Evolutionary conservation across 108 stramenopile species (phyloP).

Genomic region (Chaetoceros muelleri): DNA sequence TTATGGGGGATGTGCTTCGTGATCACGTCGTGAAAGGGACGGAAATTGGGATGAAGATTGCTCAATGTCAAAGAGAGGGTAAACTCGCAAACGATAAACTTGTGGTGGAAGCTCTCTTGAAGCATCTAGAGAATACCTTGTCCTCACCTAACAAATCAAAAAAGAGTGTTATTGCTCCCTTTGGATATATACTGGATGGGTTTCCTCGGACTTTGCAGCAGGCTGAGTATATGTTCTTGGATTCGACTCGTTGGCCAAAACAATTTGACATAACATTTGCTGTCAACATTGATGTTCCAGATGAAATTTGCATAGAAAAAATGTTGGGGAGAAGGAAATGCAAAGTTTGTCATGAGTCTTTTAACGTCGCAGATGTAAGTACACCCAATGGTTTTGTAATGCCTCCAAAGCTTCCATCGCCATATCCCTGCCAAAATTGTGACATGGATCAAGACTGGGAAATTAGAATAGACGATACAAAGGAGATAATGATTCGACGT

Average conservation of each 20-base stretch:
- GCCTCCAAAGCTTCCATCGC: slow-evolving; percentile 46
- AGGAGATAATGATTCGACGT: slow-evolving; percentile 33
- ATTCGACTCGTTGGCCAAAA: slow-evolving; percentile 29
- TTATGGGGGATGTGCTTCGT: slow-evolving; percentile 51
- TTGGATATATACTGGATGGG: slow-evolving; percentile 53
- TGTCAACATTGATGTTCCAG: slow-evolving; percentile 60
- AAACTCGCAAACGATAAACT: slow-evolving; percentile 39
- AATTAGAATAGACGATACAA: slow-evolving; percentile 55
- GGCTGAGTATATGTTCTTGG: slow-evolving; percentile 24
- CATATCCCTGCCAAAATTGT: slow-evolving; percentile 21
- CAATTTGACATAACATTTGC: slow-evolving; percentile 24
- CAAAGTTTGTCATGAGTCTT: slow-evolving; percentile 34
- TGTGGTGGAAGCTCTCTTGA: slow-evolving; percentile 35
- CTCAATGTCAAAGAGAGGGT: slow-evolving; percentile 25
- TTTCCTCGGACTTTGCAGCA: slow-evolving; percentile 64
- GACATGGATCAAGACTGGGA: slow-evolving; percentile 31
- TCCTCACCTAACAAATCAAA: not conserved
- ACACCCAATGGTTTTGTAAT: slow-evolving; percentile 35
- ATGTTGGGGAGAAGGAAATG: slow-evolving; percentile 63
- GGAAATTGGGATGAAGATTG: slow-evolving; percentile 11
- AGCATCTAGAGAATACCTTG: slow-evolving; percentile 15
- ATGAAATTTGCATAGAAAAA: slow-evolving; percentile 56
- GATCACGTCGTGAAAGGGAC: slow-evolving; percentile 12
- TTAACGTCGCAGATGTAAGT: slow-evolving; percentile 52
- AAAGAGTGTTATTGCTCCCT: not conserved